A percentile compares a stretch with the other conserved stretches of the same genome.
These are phyloP conservation scores for Sporothrix humicola DNA, from an alignment of 2,329 filamentous ascomycete genomes.

Conservation along the genomic window DNA sequence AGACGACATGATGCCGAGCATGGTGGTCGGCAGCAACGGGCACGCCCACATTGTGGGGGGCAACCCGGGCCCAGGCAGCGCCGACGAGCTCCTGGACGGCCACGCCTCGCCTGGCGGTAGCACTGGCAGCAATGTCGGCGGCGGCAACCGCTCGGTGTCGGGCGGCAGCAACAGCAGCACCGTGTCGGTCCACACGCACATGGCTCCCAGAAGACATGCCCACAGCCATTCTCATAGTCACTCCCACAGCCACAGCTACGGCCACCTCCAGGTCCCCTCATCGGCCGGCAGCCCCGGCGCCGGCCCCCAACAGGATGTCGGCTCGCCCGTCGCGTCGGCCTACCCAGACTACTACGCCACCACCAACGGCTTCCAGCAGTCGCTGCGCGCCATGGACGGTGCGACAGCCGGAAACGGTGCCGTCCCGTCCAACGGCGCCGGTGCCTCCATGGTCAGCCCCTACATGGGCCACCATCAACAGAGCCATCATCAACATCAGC, in stretches of 20 bases:
- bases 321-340: slow-evolving; percentile 24
- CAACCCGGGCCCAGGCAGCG: slow-evolving; percentile 54
- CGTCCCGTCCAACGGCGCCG: background rate
- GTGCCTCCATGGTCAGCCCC: slow-evolving; percentile 47
- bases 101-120: slow-evolving; percentile 48
- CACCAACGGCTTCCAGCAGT: slow-evolving; percentile 52
- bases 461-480: slow-evolving; percentile 62
- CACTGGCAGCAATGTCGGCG: slow-evolving; percentile 41
- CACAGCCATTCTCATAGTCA: slow-evolving; percentile 21
- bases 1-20: slow-evolving; percentile 45
- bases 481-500: slow-evolving; percentile 65
- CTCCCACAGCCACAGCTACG: slow-evolving; percentile 22
- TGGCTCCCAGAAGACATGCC: background rate
- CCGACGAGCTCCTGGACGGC: slow-evolving; percentile 58
- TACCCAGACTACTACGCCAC: slow-evolving; percentile 41
- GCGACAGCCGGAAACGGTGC: background rate
- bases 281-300: slow-evolving; percentile 36
- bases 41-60: slow-evolving; percentile 57
- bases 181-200: slow-evolving; percentile 3
- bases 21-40: slow-evolving; percentile 56
- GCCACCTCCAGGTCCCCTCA: background rate
- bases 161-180: slow-evolving; percentile 40
- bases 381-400: slow-evolving; percentile 2
- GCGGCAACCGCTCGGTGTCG: slow-evolving; percentile 42
- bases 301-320: slow-evolving; percentile 28